Base-by-base conservation (phyloP, 495 filamentous ascomycete genomes). In the Trichocladium antarcticum region DNA sequence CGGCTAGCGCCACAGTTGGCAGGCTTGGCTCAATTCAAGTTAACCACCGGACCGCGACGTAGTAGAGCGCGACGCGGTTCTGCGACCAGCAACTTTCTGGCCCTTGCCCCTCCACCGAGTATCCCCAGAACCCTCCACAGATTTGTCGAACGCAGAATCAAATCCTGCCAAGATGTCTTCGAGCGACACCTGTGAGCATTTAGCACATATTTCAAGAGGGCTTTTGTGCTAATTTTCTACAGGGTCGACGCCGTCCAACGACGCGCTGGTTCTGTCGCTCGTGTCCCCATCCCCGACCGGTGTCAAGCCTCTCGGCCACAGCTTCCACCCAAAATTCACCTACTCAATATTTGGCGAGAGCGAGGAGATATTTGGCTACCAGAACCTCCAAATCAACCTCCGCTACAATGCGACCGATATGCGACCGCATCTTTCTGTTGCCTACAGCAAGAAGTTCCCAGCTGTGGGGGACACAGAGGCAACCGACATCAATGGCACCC, bases 281-380 rank as follows among this genome's bases (percentile, higher is more conserved):
- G 73, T 88, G 35, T 73, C 75, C 51, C 76, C 83, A 1, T 66
- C 69, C 11, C 62, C 73, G 6, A 60, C 70, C 31, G 75, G 73
- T 48, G 69, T 77, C 16, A 77, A 77, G 56, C 77, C 75, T 4
- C 57, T 84, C 27, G 71, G 41, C 27, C 36, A 74, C 16, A 74
- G 72, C 45, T 96, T 97, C 67, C 75, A 85, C 49, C 92, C 92
- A 1, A 76, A 76, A 57, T 92, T 90, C 64, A 95, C 89, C 16
- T 95, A 95, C 63, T 69, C 84, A 0, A 84, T 99, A 47, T 97
- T 96, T 58, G 90, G 88, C 58, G 82, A 96, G 14, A 81, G 87
- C 0, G 88, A 99, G 68, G 72, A 70, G 14, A 90, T 99, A 42
- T 90, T 95, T 54, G 92, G 92, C 19, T 95, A 97, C 67, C 79